Evolutionary conservation across 2,329 filamentous ascomycete species (phyloP).

Genomic region (Rutstroemia sydowiana): DNA sequence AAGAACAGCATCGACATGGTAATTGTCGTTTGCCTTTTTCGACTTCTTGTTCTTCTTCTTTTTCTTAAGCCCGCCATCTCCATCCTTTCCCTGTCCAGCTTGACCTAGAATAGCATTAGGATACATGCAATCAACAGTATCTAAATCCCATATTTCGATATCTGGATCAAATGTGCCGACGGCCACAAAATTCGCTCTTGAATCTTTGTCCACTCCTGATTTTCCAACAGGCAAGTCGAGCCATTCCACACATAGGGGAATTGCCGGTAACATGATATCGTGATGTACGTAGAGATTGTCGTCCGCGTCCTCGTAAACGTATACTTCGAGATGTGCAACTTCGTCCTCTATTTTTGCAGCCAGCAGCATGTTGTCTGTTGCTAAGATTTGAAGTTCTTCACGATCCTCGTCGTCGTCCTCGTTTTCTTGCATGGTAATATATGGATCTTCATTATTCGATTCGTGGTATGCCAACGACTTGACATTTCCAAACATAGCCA

Average conservation of each 20-base stretch:
- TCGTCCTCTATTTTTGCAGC: constrained; percentile 95
- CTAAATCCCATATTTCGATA: constrained; percentile 97
- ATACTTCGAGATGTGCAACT: constrained; percentile 90
- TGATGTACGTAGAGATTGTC: constrained; percentile 99
- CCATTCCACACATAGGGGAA: constrained; percentile 94
- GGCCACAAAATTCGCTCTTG: constrained; percentile 82
- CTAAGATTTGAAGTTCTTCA: constrained; percentile 87
- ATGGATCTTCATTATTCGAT: constrained; percentile 90
- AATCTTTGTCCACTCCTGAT: constrained; percentile 50
- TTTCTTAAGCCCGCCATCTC: constrained; percentile 43
- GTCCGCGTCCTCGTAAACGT: constrained; percentile 90
- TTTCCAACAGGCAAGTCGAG: constrained; percentile 84
- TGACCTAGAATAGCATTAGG: constrained; percentile 92
- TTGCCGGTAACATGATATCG: constrained; percentile 97
- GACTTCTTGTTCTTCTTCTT: constrained; percentile 90
- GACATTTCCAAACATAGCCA: constrained; percentile 93
- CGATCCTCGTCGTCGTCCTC: constrained; percentile 66
- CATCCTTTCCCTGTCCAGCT: constrained; percentile 42
- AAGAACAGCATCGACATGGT: constrained; percentile 90
- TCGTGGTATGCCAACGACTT: constrained; percentile 91
- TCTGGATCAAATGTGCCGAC: constrained; percentile 97
- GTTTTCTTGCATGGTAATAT: constrained; percentile 76
- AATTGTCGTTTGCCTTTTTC: constrained; percentile 81
- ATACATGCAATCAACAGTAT: constrained; percentile 96
- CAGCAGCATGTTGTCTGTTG: constrained; percentile 86